Conservation (phyloP, 2,329 filamentous ascomycete genomes). For the Fusarium longipes region DNA sequence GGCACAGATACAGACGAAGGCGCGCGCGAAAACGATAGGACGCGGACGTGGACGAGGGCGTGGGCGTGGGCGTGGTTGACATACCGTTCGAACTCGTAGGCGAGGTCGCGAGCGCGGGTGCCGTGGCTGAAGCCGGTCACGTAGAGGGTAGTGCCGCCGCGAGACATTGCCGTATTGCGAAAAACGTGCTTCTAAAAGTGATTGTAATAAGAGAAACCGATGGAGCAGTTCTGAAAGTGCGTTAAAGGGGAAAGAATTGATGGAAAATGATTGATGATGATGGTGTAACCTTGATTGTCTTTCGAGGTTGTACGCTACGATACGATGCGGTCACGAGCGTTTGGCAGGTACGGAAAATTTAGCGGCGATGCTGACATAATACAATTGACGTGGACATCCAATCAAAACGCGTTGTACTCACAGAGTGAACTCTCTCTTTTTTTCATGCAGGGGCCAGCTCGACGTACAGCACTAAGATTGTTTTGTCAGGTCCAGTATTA, state of each 20-base stretch:
- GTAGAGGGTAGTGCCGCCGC: conserved; percentile 93
- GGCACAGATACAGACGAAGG: conserved; percentile 42
- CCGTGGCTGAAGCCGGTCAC: conserved; percentile 99
- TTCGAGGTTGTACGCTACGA: conserved; percentile 35
- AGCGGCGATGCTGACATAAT: conserved; percentile 45
- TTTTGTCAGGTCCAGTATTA: neutral
- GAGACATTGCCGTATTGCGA: conserved; percentile 75
- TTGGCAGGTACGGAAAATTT: conserved; percentile 44
- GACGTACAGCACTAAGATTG: neutral
- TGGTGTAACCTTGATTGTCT: conserved; percentile 24
- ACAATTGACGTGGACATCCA: neutral
- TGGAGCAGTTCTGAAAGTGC: conserved; percentile 43
- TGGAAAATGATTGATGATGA: conserved; percentile 34
- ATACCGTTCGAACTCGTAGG: conserved; percentile 99
- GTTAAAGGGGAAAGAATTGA: conserved; percentile 33
- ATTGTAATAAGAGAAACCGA: conserved; percentile 35
- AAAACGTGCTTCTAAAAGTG: conserved; percentile 11
- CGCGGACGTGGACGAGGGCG: conserved; percentile 55
- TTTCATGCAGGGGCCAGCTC: neutral
- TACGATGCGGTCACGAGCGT: conserved; percentile 41
- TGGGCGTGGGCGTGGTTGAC: conserved; percentile 66
- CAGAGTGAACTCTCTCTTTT: neutral
- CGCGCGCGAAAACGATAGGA: conserved; percentile 49
- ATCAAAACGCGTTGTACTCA: neutral
- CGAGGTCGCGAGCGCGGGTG: conserved; percentile 97